Base-by-base conservation (phyloP, 257 asterid genomes). In the Solanum ossicruentum region DNA sequence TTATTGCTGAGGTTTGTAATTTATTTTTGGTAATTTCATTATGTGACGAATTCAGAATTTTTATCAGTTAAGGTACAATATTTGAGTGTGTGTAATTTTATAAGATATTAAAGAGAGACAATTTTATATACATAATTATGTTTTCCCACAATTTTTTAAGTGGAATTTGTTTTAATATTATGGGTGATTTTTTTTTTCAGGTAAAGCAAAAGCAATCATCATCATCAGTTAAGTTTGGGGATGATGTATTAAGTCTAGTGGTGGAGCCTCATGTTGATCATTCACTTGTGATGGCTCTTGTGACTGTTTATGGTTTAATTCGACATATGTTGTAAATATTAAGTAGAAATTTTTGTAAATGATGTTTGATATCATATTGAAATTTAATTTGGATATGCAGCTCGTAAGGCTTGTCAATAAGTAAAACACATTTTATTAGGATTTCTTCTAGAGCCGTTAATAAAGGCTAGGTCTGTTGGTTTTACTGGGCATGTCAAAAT, bases 181-280 rank as follows among this genome's bases (percentile, higher is more conserved):
- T 26, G 21, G 5, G 23, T 16, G 12, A 32, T 47, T 15, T 21
- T 12, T 1, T 75, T 75, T 47, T 84, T 67, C 90, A 94, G 98
- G 94, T 85, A 39, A 89, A 69, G 20, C 90, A 85, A 86, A 94
- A 94, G 70, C 87, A 90, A 20, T 77, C 92, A 67, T 36, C 87
- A 51, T 51, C 85, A 15, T 94, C 94, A 67, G 86, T 90, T 84
- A 52, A 71, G 23, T 85, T 89, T 81, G 97, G 98, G 52, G 89
- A 89, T 52, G 98, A 94, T 90, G 97, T 94, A 52, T 26, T 93
- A 41, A 86, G 86, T 55, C 72, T 94, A 67, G 87, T 84, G 26
- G 95, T 93, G 87, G 97, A 94, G 83, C 88, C 95, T 16, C 86
- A 85, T 4, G 84, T 86, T 28, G 97, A 93, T 88, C 91, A 91